These are phyloP conservation scores for Marasmius fiardii DNA, from an alignment of 1,284 basidiomycete genomes.

Conservation along the genomic window DNA sequence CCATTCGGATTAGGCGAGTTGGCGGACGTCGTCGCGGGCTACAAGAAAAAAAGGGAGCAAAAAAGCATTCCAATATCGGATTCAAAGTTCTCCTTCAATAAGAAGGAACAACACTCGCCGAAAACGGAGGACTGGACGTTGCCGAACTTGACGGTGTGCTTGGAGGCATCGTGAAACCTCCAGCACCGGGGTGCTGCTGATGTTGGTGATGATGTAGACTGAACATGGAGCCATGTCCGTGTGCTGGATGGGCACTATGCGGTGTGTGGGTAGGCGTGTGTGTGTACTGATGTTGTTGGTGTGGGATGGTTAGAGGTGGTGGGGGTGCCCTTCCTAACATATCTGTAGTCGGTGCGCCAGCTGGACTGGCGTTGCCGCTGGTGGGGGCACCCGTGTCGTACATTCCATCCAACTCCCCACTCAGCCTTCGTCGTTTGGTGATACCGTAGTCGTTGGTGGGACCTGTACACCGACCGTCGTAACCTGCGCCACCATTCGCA, in stretches of 20 bases:
- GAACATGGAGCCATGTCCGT: conserved; percentile 38
- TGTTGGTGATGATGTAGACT: conserved; percentile 31
- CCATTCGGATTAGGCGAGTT: neutral
- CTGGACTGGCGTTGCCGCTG: neutral
- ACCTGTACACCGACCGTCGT: conserved; percentile 3
- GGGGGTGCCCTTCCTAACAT: conserved; percentile 46
- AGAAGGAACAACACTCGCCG: conserved; percentile 66
- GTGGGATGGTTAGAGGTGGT: conserved; percentile 53
- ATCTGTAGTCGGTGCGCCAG: conserved; percentile 33
- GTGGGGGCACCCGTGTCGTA: conserved; percentile 11
- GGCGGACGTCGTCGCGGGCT: neutral
- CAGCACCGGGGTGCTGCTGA: conserved; percentile 24
- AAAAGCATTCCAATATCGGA: conserved; percentile 11
- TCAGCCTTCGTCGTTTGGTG: conserved; percentile 53
- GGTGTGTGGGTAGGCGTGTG: neutral
- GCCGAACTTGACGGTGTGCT: conserved; percentile 66
- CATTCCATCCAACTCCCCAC: conserved; percentile 50
- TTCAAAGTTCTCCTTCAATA: conserved; percentile 28
- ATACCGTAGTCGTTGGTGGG: conserved; percentile 51
- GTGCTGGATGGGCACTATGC: conserved; percentile 19
- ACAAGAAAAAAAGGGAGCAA: neutral
- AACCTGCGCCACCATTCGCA: no score
- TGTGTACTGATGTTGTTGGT: neutral
- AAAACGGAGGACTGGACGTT: conserved; percentile 73
- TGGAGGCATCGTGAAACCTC: conserved; percentile 52